A percentile compares a stretch with the other conserved stretches of the same genome.
Conservation (phyloP, 306 rosid species). For the Glycine tomentella region DNA sequence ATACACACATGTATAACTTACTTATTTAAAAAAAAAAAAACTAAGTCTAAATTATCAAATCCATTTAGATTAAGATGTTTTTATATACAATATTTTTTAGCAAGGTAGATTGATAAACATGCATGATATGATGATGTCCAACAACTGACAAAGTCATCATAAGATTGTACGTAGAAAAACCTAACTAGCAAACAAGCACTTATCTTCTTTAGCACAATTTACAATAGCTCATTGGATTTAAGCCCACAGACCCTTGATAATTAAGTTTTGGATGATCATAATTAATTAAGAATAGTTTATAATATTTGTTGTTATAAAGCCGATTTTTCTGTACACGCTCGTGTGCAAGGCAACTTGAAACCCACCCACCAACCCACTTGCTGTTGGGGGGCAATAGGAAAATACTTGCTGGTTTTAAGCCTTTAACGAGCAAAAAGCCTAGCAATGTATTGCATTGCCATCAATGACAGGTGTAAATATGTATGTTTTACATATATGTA, state of each 20-base stretch:
- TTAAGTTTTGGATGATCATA: not conserved
- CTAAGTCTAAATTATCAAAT: too few relatives aligned
- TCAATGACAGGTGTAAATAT: constrained; percentile 23
- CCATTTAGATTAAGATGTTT: not conserved
- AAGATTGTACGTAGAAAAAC: constrained; percentile 17
- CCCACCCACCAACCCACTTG: constrained; percentile 50
- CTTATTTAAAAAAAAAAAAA: too few relatives aligned
- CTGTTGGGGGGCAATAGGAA: constrained; percentile 45
- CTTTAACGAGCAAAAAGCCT: constrained; percentile 41
- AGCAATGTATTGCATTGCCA: not conserved
- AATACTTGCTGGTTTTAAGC: constrained; percentile 28
- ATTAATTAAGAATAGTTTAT: not conserved
- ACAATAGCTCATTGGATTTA: not conserved
- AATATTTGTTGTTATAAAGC: not conserved
- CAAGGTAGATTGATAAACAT: constrained; percentile 30
- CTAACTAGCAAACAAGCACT: not conserved
- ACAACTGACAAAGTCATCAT: constrained; percentile 34
- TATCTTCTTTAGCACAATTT: not conserved
- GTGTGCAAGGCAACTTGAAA: constrained; percentile 30
- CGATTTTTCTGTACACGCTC: not conserved
- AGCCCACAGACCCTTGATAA: not conserved
- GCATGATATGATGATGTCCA: constrained; percentile 45
- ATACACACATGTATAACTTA: too few relatives aligned
- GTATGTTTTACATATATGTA: too few relatives aligned
- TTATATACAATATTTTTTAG: not conserved